These are phyloP conservation scores for Elsinoe batatas DNA, from an alignment of 2,329 filamentous ascomycete genomes.

Conservation along the genomic window DNA sequence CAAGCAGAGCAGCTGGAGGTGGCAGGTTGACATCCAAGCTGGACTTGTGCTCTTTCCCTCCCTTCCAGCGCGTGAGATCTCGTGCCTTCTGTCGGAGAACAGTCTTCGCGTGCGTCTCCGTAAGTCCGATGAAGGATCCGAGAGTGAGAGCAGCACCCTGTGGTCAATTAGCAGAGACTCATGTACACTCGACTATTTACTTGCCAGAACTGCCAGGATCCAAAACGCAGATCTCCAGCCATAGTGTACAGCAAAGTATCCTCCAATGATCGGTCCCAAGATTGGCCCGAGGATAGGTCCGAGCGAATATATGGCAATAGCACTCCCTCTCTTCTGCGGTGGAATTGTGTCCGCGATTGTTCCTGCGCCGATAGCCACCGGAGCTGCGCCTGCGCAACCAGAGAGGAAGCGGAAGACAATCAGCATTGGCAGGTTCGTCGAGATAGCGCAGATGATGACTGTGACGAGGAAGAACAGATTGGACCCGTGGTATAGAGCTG, in stretches of 20 bases:
- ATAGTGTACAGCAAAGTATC: slow-evolving; percentile 38
- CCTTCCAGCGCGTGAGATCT: slow-evolving; percentile 2
- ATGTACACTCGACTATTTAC: slow-evolving; percentile 12
- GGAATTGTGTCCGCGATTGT: slow-evolving; percentile 27
- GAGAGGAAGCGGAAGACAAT: slow-evolving; percentile 15
- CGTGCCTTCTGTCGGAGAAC: slow-evolving; percentile 5
- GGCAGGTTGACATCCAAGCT: slow-evolving; percentile 8
- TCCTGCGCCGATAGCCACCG: slow-evolving; percentile 14
- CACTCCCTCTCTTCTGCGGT: slow-evolving; percentile 33
- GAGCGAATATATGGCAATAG: slow-evolving; percentile 34
- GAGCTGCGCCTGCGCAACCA: slow-evolving; percentile 15
- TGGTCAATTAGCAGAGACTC: not conserved
- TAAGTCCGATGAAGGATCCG: slow-evolving; percentile 2
- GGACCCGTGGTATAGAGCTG: slow-evolving; percentile 22
- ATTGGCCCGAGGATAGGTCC: slow-evolving; percentile 33
- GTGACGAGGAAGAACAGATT: slow-evolving; percentile 25
- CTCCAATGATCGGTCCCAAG: slow-evolving; percentile 41
- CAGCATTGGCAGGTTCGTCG: slow-evolving; percentile 16
- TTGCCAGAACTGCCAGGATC: slow-evolving; percentile 36
- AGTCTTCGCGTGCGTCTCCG: slow-evolving; percentile 7
- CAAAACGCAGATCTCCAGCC: slow-evolving; percentile 48
- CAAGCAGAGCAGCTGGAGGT: slow-evolving; percentile 3
- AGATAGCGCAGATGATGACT: slow-evolving; percentile 23
- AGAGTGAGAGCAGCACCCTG: not conserved
- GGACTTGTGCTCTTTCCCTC: slow-evolving; percentile 1